Conservation (phyloP, 1,284 basidiomycete species). For the Chiua sp. region DNA sequence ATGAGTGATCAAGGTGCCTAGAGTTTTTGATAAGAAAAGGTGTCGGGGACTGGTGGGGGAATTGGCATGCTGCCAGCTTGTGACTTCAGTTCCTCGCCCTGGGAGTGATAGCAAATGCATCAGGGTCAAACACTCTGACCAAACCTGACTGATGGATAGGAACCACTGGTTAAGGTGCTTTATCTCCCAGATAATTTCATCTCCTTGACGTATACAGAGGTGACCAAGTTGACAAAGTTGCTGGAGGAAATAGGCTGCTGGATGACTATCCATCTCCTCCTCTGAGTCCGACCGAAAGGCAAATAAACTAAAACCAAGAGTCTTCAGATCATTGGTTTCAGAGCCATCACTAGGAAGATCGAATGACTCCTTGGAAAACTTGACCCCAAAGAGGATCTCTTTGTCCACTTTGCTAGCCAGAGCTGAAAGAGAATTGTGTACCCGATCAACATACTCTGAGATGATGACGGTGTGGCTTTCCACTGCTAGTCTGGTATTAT, state of each 20-base stretch:
- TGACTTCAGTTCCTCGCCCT: neutral
- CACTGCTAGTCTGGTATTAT: neutral
- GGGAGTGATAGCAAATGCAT: neutral
- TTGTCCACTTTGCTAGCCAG: neutral
- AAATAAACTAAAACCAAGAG: neutral
- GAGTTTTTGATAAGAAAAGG: neutral
- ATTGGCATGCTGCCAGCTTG: neutral
- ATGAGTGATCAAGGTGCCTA: neutral
- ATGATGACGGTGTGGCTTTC: neutral
- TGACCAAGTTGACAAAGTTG: neutral
- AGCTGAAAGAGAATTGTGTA: neutral
- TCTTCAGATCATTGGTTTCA: neutral
- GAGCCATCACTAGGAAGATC: neutral
- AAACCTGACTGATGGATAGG: neutral
- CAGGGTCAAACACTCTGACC: neutral
- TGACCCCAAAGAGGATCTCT: neutral
- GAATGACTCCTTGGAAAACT: neutral
- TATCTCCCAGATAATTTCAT: neutral
- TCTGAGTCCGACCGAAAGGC: neutral
- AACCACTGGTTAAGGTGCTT: neutral
- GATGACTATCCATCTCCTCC: neutral
- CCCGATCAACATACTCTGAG: neutral
- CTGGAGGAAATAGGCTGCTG: neutral
- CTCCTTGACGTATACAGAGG: neutral
- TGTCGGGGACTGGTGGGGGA: neutral